phyloP scores from a whole-genome alignment of 495 filamentous ascomycete genomes.

The Monascus purpureus region DNA sequence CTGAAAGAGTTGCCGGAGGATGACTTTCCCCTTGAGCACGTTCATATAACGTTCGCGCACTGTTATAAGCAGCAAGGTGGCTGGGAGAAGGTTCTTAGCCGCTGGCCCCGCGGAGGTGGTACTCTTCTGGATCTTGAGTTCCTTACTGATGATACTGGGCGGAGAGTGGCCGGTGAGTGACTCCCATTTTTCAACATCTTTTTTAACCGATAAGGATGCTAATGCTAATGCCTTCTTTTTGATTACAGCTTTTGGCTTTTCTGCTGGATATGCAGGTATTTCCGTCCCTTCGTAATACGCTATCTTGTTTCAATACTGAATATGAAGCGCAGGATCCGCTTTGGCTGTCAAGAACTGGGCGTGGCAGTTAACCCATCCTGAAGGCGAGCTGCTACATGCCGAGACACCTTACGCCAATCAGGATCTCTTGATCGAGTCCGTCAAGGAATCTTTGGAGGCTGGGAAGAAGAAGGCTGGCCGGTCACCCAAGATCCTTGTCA shows the following conservation, averaged over 20 bases:
- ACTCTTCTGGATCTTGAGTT: conserved; percentile 86
- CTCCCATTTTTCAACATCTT: neutral
- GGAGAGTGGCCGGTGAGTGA: conserved; percentile 53
- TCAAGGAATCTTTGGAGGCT: conserved; percentile 50
- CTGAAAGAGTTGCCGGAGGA: conserved; percentile 91
- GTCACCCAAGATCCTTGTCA: conserved; percentile 41
- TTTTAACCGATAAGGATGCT: too few relatives aligned
- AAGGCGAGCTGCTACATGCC: conserved; percentile 46
- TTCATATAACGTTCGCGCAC: conserved; percentile 72
- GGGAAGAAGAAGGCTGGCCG: conserved; percentile 41
- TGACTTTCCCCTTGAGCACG: conserved; percentile 73
- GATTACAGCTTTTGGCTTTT: conserved; percentile 52
- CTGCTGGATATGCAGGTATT: conserved; percentile 63
- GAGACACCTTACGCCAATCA: conserved; percentile 69
- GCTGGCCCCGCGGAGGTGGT: conserved; percentile 73
- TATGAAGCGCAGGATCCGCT: conserved; percentile 40
- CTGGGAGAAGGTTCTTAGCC: conserved; percentile 68
- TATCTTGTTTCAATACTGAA: neutral
- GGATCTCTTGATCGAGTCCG: conserved; percentile 52
- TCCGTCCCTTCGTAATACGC: neutral
- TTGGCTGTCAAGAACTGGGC: conserved; percentile 78
- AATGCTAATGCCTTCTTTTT: too few relatives aligned
- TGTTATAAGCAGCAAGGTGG: conserved; percentile 81
- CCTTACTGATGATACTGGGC: conserved; percentile 61
- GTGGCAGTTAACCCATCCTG: conserved; percentile 64